Evolutionary conservation across 768 basidiomycete genomes (phyloP).

Genomic region (Serendipita sp.): DNA sequence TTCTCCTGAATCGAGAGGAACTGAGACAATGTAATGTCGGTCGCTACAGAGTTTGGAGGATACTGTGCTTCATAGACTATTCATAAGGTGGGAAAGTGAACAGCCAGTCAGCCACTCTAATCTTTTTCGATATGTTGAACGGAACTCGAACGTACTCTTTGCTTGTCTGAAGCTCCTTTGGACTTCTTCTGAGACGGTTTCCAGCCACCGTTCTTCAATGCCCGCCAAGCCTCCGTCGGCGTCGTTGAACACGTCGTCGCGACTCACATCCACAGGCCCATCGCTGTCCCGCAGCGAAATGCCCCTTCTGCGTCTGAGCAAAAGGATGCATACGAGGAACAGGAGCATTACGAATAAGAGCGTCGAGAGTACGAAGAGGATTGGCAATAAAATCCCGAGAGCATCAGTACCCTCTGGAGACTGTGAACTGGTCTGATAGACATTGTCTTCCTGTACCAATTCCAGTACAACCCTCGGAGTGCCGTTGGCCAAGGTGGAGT

Average conservation of each 20-base stretch:
- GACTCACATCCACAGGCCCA: constrained; percentile 84
- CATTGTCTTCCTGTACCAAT: background rate
- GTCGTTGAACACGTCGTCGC: constrained; percentile 66
- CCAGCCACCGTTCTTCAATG: constrained; percentile 87
- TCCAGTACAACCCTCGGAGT: background rate
- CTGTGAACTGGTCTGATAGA: background rate
- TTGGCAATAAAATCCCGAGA: constrained; percentile 75
- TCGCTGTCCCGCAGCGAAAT: constrained; percentile 73
- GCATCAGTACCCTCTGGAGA: constrained; percentile 27
- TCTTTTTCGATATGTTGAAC: background rate
- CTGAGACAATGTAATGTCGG: constrained; percentile 95
- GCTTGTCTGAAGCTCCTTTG: constrained; percentile 64
- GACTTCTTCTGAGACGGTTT: constrained; percentile 50
- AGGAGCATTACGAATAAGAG: constrained; percentile 84
- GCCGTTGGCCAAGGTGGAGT: background rate
- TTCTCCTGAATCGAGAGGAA: constrained; percentile 99
- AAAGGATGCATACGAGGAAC: constrained; percentile 77
- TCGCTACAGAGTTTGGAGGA: constrained; percentile 89
- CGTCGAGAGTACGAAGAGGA: constrained; percentile 84
- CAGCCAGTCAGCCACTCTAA: background rate
- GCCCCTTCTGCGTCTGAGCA: constrained; percentile 60
- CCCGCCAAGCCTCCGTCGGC: constrained; percentile 89
- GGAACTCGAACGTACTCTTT: constrained; percentile 46
- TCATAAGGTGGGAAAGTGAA: background rate
- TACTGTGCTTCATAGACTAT: constrained; percentile 73